Evolutionary conservation across 2,329 filamentous ascomycete genomes (phyloP), one percentile per base, ranked within the genome.

Genomic region (Diaporthe batatas): DNA sequence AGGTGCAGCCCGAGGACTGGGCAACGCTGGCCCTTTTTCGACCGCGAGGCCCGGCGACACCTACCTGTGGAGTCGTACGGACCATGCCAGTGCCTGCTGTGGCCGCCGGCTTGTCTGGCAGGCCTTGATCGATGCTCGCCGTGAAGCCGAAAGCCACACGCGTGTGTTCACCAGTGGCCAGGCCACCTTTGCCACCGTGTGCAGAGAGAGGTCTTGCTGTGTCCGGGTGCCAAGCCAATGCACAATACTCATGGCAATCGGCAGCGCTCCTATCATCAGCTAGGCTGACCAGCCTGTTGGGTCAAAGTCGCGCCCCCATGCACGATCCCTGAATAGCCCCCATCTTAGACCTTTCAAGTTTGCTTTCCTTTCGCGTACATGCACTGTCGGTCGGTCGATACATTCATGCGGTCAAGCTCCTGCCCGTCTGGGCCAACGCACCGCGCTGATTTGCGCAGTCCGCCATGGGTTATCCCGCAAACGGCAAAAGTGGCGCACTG

Each of bases 321-420:
- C 62, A 36, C 29, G 44, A 65, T 14, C 44, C 62, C 58, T 44
- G 39, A 42, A 39, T 44, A 62, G 39, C 58, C 58, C 36, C 58
- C 36, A 42, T 62, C 39, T 62, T 62, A 44, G 44, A 51, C 44
- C 21, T 51, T 36, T 29, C 29, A 29, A 29, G 29, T 29, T 51
- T n/a, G 44, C 11, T 65, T 65, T 36, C 21, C 32, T 36, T 16
- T 51, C 57, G 57, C 57, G 42, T 36, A 36, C 59, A 64, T 65
- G 59, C 42, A 51, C 25, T 14, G 29, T 36, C 34, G 59, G 49
- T 65, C 25, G 12, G 29, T 49, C 34, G 59, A 65, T 51, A 42
- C 59, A 51, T 25, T 59, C 29, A 49, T 49, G 25, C 59, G 59
- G 59, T 65, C 62, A 51, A 32, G 44, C 62, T 51, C 62, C 62